Evolutionary conservation across 208 protist species (phyloP).

Genomic region (Plasmodiophora brassicae): DNA sequence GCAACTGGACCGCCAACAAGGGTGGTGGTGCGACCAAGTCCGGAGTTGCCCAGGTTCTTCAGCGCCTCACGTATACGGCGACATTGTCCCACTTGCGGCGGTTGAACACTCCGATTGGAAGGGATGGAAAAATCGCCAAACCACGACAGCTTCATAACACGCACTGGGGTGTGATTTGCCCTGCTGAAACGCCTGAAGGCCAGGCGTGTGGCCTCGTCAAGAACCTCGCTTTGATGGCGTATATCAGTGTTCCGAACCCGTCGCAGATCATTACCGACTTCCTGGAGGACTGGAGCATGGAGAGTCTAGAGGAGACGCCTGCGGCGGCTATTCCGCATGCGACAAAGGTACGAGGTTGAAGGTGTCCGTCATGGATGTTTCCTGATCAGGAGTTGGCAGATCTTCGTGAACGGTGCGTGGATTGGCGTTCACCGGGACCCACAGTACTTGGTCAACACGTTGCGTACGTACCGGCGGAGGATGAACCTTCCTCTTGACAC

Average conservation of each 20-base stretch:
- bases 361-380: neutral
- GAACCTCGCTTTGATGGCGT: constrained; percentile 86
- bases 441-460: constrained; percentile 57
- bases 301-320: constrained; percentile 70
- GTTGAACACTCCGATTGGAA: constrained; percentile 92
- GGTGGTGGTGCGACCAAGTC: constrained; percentile 34
- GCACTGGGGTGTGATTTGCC: constrained; percentile 91
- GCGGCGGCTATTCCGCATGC: constrained; percentile 46
- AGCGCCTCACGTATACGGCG: constrained; percentile 88
- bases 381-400: constrained; percentile 49
- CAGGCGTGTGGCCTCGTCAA: constrained; percentile 87
- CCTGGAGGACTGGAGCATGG: constrained; percentile 65
- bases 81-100: constrained; percentile 94
- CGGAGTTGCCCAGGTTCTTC: constrained; percentile 77
- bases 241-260: constrained; percentile 54
- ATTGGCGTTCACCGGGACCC: constrained; percentile 75
- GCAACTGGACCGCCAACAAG: constrained; percentile 82
- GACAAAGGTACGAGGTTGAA: constrained; percentile 46
- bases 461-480: constrained; percentile 61
- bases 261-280: constrained; percentile 61
- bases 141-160: constrained; percentile 92
- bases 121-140: constrained; percentile 78
- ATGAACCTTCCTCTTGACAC: constrained; percentile 56
- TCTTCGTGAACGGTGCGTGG: constrained; percentile 90
- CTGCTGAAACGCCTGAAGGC: constrained; percentile 85